Evolutionary conservation across 2,329 filamentous ascomycete genomes (phyloP).

Genomic region (Pseudogymnoascus sp.): DNA sequence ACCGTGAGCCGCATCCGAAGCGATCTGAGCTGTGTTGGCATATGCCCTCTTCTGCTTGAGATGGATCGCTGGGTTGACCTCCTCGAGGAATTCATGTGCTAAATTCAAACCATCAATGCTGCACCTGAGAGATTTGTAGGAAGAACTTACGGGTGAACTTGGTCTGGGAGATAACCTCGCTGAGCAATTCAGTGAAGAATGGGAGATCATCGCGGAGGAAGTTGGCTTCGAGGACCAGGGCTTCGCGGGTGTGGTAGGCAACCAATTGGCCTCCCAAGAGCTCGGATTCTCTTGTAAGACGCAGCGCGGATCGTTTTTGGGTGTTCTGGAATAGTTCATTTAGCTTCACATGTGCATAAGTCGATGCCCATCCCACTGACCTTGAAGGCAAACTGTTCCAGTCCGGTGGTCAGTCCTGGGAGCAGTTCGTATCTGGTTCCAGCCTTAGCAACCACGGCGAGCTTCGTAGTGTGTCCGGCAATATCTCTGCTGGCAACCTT

Average conservation of each 20-base stretch:
- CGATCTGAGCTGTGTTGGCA: conserved; percentile 56
- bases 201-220: conserved; percentile 94
- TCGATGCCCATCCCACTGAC: conserved; percentile 31
- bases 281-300: conserved; percentile 91
- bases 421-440: conserved; percentile 87
- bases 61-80: conserved; percentile 71
- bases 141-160: conserved; percentile 66
- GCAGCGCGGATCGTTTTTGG: conserved; percentile 76
- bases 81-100: conserved; percentile 89
- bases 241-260: conserved; percentile 87
- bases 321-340: conserved; percentile 56
- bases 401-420: conserved; percentile 80
- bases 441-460: conserved; percentile 88
- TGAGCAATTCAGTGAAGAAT: conserved; percentile 93
- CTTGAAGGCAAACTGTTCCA: conserved; percentile 98
- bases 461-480: conserved; percentile 78
- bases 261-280: conserved; percentile 86
- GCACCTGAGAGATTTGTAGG: conserved; percentile 12
- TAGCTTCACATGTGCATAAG: not conserved
- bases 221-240: conserved; percentile 83
- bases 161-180: conserved; percentile 81
- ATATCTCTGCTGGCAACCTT: conserved; percentile 90
- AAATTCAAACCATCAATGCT: conserved; percentile 13
- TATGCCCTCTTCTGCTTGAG: conserved; percentile 69
- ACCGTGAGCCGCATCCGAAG: conserved; percentile 77